Conservation (phyloP, 2,329 filamentous ascomycete species). For the Colletotrichum brevisporum region DNA sequence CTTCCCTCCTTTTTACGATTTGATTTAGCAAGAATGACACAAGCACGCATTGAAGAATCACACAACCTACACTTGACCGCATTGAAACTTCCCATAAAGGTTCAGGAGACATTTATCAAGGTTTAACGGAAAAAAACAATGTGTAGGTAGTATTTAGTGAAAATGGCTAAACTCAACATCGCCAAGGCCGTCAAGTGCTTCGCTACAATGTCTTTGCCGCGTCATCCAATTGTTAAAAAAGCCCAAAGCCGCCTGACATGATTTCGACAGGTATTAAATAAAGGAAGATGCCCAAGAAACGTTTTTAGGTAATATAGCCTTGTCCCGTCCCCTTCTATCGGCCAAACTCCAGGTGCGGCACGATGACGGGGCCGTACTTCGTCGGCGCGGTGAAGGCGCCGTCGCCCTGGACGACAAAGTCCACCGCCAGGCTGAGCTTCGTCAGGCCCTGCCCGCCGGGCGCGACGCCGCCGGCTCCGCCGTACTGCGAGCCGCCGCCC, state of each 20-base stretch:
- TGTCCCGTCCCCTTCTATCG: slow-evolving; percentile 56
- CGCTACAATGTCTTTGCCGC: slow-evolving; percentile 9
- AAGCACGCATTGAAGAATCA: no score
- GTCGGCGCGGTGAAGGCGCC: slow-evolving; percentile 84
- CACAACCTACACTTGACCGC: no score
- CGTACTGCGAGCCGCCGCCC: slow-evolving; percentile 45
- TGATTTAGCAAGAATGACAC: no score
- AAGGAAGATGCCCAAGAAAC: slow-evolving; percentile 25
- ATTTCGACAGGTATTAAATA: background rate
- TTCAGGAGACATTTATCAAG: no score
- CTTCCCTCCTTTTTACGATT: no score
- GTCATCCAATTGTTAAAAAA: background rate
- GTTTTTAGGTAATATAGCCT: background rate
- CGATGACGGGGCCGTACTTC: slow-evolving; percentile 97
- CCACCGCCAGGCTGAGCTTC: slow-evolving; percentile 89
- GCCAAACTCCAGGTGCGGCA: slow-evolving; percentile 87
- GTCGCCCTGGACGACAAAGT: slow-evolving; percentile 97
- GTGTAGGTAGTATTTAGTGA: background rate
- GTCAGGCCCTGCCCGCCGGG: slow-evolving; percentile 60
- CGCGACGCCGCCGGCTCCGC: slow-evolving; percentile 45
- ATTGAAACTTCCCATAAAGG: no score
- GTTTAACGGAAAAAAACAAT: no score
- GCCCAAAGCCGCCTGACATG: slow-evolving; percentile 4
- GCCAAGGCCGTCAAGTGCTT: slow-evolving; percentile 28
- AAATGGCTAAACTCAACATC: background rate